These are phyloP conservation scores for Diaporthe citriasiana DNA, from an alignment of 2,329 filamentous ascomycete species.

Conservation along the genomic window DNA sequence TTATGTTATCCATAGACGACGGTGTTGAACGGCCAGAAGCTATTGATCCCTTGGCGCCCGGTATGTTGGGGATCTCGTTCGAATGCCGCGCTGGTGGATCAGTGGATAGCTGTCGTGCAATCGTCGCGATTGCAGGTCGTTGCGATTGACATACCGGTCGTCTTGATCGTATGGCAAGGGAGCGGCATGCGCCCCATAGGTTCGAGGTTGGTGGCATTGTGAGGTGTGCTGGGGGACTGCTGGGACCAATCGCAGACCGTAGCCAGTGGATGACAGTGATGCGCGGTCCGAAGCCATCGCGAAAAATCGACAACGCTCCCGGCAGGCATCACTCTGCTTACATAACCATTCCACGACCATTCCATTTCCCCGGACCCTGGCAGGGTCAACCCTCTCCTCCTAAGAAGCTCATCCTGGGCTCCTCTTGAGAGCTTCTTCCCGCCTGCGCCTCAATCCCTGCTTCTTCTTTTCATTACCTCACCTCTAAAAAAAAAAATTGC, in stretches of 20 bases:
- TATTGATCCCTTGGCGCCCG: not conserved
- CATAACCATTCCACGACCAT: not conserved
- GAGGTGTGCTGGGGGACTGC: constrained; percentile 41
- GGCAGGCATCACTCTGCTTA: not conserved
- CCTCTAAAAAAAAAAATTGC: not conserved
- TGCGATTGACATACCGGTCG: constrained; percentile 47
- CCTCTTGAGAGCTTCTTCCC: not conserved
- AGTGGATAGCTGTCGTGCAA: constrained; percentile 48
- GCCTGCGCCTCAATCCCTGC: not conserved
- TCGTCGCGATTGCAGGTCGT: constrained; percentile 46
- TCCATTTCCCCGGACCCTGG: not conserved
- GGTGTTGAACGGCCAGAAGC: not conserved
- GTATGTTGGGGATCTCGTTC: constrained; percentile 31
- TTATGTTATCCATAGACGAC: not conserved
- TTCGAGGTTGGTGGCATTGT: constrained; percentile 70
- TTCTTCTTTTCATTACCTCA: constrained; percentile 5
- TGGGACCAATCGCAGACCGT: constrained; percentile 19
- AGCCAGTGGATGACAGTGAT: not conserved
- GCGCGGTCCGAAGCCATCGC: constrained; percentile 34
- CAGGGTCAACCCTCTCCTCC: not conserved
- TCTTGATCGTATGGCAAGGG: constrained; percentile 56
- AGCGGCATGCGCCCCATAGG: constrained; percentile 59
- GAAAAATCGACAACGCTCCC: constrained; percentile 25
- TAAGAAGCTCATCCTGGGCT: constrained; percentile 2
- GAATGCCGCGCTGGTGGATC: constrained; percentile 42